These are phyloP conservation scores for Aureobasidium sp. DNA, from an alignment of 2,329 filamentous ascomycete genomes.

Conservation along the genomic window DNA sequence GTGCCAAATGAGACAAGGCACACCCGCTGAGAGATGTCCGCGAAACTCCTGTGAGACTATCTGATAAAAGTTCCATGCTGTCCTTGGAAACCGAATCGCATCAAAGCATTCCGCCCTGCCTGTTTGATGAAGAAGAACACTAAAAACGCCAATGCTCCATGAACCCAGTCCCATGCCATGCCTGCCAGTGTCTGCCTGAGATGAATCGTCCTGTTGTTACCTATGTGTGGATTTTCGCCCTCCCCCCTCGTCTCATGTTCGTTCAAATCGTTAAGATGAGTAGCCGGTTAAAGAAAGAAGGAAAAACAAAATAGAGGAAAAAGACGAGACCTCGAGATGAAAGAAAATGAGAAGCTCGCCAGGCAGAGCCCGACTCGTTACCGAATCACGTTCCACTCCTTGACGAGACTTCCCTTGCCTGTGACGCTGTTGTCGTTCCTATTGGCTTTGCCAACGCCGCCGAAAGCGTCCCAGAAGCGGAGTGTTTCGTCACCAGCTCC, in stretches of 20 bases:
- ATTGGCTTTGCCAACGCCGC: slow-evolving; percentile 63
- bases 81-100: neutral
- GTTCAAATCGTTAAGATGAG: slow-evolving; percentile 1
- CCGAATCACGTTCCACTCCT: slow-evolving; percentile 79
- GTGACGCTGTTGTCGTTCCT: slow-evolving; percentile 55
- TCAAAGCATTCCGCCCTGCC: neutral
- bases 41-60: neutral
- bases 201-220: slow-evolving; percentile 3
- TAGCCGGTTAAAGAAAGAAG: neutral
- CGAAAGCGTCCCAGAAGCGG: slow-evolving; percentile 95
- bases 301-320: neutral
- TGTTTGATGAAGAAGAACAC: neutral
- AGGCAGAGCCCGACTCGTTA: slow-evolving; percentile 22
- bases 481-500: slow-evolving; percentile 94
- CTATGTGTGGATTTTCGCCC: neutral
- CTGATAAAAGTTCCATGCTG: neutral
- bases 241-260: neutral
- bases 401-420: slow-evolving; percentile 48
- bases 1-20: neutral
- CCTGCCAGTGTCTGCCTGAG: neutral
- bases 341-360: neutral
- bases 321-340: neutral
- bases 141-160: neutral
- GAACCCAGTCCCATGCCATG: neutral
- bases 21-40: neutral